Evolutionary conservation across 164 flowering plant species (phyloP).

Genomic region (Stephania cephalantha): DNA sequence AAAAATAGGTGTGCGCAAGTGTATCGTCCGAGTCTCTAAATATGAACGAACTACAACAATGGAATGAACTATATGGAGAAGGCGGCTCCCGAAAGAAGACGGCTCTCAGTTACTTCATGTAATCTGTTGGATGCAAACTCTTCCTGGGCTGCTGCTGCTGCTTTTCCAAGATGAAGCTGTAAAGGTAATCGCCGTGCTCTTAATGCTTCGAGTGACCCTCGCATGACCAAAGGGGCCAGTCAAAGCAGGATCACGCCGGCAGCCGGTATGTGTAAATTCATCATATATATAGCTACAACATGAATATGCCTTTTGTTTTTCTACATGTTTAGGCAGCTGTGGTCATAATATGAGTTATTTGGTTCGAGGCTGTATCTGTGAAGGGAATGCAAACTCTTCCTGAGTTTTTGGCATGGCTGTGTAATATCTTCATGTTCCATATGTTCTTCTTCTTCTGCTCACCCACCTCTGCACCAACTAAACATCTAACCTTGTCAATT

Average conservation of each 20-base stretch:
- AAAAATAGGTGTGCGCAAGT: conserved; percentile 77
- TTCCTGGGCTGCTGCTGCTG: background rate
- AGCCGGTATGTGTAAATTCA: background rate
- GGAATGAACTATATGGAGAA: conserved; percentile 93
- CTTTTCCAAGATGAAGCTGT: background rate
- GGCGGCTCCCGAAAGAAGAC: conserved; percentile 84
- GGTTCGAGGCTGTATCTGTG: background rate
- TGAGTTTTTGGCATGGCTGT: background rate
- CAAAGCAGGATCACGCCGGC: background rate
- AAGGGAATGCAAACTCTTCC: background rate
- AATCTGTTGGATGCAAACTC: conserved; percentile 10
- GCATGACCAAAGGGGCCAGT: background rate
- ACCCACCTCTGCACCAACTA: background rate
- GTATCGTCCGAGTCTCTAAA: conserved; percentile 89
- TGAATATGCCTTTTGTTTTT: background rate
- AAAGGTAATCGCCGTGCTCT: background rate
- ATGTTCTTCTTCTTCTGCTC: background rate
- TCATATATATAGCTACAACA: background rate
- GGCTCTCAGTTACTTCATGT: conserved; percentile 90
- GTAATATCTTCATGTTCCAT: background rate
- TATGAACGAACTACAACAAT: conserved; percentile 79
- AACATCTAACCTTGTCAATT: background rate
- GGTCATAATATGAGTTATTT: conserved; percentile 1
- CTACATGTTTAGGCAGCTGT: background rate
- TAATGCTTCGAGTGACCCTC: background rate